Conservation (phyloP, 2,329 filamentous ascomycete species). For the Ophiostoma sp. region DNA sequence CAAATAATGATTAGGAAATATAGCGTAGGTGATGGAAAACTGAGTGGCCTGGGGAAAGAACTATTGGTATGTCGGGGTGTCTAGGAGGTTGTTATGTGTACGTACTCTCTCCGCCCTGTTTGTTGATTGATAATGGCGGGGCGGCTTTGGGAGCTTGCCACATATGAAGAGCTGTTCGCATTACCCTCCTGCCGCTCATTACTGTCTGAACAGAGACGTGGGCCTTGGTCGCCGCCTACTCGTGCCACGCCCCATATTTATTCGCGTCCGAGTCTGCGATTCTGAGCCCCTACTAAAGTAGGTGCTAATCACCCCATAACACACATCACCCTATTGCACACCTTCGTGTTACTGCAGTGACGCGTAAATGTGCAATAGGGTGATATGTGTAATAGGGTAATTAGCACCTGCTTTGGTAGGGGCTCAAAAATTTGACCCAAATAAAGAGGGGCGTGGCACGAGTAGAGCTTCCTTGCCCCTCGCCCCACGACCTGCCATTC, state of each 20-base stretch:
- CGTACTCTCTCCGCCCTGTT: background rate
- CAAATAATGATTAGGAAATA: background rate
- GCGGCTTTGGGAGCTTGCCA: background rate
- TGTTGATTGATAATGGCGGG: constrained; percentile 17
- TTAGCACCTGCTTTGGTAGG: too few relatives aligned
- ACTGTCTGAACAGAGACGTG: background rate
- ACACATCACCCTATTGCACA: too few relatives aligned
- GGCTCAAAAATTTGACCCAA: too few relatives aligned
- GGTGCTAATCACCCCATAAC: too few relatives aligned
- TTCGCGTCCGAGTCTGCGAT: too few relatives aligned
- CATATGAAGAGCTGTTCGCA: background rate
- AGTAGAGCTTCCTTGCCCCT: constrained; percentile 6
- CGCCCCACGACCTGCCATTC: background rate
- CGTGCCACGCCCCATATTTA: too few relatives aligned
- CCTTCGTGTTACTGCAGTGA: too few relatives aligned
- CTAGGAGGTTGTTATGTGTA: background rate
- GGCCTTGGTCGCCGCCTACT: background rate
- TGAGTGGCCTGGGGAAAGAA: background rate
- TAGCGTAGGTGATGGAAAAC: background rate
- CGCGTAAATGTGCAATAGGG: too few relatives aligned
- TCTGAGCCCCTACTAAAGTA: too few relatives aligned
- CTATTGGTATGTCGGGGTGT: background rate
- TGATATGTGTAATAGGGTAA: too few relatives aligned
- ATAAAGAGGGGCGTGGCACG: too few relatives aligned
- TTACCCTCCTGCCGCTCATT: background rate